Conservation (phyloP, 257 asterid species). For the Echium plantagineum region DNA sequence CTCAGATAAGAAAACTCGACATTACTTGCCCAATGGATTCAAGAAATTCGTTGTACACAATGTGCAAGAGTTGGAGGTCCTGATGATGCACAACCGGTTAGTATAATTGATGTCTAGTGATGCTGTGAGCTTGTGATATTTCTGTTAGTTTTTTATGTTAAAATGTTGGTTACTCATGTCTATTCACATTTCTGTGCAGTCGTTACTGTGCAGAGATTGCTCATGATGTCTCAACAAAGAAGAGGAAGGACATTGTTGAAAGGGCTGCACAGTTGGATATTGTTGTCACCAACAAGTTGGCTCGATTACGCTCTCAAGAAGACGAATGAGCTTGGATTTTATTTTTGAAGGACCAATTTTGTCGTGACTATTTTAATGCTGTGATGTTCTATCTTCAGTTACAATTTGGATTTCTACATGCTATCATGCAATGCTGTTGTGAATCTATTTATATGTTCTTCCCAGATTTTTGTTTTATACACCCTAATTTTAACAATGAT, state of each 20-base stretch:
- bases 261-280: constrained; percentile 58
- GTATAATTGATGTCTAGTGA: background rate
- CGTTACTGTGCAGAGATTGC: constrained; percentile 62
- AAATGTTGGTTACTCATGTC: background rate
- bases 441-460: background rate
- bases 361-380: background rate
- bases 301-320: constrained; percentile 59
- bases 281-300: constrained; percentile 63
- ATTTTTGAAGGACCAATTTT: no score
- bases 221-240: constrained; percentile 46
- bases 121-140: background rate
- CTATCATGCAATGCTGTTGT: background rate
- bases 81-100: constrained; percentile 60
- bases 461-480: background rate
- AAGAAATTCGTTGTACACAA: constrained; percentile 63
- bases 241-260: constrained; percentile 56
- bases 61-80: constrained; percentile 43
- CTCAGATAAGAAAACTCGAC: constrained; percentile 59
- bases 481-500: background rate
- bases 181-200: constrained; percentile 14
- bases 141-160: no score
- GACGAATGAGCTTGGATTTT: constrained; percentile 31
- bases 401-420: background rate
- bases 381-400: background rate
- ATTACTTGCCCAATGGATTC: constrained; percentile 56